These are phyloP conservation scores for Chenopodium berlandieri DNA, from an alignment of 148 eudicot genomes.

Conservation along the genomic window DNA sequence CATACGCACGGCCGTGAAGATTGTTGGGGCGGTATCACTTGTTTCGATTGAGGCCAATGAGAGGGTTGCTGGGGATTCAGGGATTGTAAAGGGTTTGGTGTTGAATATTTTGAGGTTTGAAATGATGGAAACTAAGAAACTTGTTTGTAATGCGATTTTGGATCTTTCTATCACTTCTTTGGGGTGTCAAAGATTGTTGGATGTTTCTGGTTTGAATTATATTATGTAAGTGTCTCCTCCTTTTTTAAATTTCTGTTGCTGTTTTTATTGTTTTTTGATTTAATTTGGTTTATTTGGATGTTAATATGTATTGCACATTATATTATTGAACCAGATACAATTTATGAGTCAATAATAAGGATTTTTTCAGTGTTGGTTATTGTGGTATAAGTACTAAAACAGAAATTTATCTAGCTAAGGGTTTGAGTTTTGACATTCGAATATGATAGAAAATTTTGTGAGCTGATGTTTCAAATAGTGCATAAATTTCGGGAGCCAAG, in stretches of 20 bases:
- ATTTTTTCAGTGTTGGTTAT: not conserved
- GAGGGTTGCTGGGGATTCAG: slow-evolving; percentile 41
- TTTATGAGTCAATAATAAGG: not conserved
- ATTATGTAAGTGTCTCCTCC: slow-evolving; percentile 45
- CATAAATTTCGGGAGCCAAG: not conserved
- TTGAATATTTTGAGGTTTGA: slow-evolving; percentile 17
- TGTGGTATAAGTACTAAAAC: too few relatives aligned
- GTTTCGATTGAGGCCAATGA: slow-evolving; percentile 49
- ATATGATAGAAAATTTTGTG: not conserved
- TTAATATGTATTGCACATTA: not conserved
- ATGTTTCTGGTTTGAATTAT: slow-evolving; percentile 41
- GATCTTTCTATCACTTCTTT: slow-evolving; percentile 51
- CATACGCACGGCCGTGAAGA: slow-evolving; percentile 30
- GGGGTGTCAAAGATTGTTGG: slow-evolving; percentile 40
- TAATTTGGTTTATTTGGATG: not conserved
- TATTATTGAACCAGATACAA: not conserved
- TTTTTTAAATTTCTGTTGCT: not conserved
- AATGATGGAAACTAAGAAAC: slow-evolving; percentile 28
- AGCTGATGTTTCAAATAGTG: not conserved
- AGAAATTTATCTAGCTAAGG: not conserved
- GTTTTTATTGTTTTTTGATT: not conserved
- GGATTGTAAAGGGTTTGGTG: slow-evolving; percentile 20
- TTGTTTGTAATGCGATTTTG: slow-evolving; percentile 52
- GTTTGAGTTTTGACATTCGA: not conserved
- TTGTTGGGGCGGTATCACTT: slow-evolving; percentile 46